Percentiles rank a stretch among this genome's conserved stretches.
Evolutionary conservation across 2,329 filamentous ascomycete genomes (phyloP).

Genomic region (Aspergillus carbonarius): DNA sequence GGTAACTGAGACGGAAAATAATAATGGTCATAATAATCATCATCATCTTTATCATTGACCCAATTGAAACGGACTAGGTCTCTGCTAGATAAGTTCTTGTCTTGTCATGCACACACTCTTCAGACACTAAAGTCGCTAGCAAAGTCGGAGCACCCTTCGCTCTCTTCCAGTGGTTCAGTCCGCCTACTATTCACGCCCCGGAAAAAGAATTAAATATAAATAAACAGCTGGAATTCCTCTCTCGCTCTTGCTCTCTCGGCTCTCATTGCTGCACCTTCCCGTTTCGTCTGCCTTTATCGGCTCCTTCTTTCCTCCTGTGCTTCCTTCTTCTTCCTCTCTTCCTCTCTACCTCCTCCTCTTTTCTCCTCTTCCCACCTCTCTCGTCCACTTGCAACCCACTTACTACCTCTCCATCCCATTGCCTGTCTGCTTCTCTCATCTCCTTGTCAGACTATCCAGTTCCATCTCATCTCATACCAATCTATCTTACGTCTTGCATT

Average conservation of each 20-base stretch:
- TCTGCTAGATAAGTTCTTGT: no score
- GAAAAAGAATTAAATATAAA: background rate
- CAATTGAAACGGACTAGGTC: no score
- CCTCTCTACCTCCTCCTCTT: background rate
- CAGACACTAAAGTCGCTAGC: background rate
- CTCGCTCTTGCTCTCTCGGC: background rate
- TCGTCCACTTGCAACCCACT: background rate
- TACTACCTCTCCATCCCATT: background rate
- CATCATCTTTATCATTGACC: background rate
- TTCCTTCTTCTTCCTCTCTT: background rate
- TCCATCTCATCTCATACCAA: background rate
- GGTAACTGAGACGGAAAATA: no score
- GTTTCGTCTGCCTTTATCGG: background rate
- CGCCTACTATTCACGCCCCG: background rate
- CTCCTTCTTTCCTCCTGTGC: background rate
- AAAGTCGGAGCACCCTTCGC: background rate
- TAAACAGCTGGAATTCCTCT: constrained; percentile 1
- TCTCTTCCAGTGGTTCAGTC: background rate
- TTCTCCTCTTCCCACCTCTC: background rate
- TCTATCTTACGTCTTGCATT: background rate
- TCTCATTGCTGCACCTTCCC: background rate
- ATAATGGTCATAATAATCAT: background rate
- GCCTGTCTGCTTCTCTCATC: background rate
- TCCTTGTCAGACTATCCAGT: constrained; percentile 1
- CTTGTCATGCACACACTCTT: no score